phyloP scores from a whole-genome alignment of 495 filamentous ascomycete species.

The Neurospora sp. region DNA sequence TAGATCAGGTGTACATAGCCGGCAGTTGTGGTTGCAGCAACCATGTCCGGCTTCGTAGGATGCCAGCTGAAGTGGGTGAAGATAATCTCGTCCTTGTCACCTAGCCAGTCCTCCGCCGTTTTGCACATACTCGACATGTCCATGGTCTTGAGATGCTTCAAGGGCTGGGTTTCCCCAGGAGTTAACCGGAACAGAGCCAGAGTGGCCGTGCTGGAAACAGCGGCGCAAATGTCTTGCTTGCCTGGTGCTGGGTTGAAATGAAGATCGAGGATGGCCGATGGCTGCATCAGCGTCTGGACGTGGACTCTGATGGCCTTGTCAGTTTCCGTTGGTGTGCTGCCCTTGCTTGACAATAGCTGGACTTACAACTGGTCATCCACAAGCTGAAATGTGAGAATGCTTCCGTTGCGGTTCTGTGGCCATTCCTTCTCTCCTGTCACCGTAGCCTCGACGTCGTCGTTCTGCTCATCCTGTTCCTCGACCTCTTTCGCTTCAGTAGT shows the following conservation, averaged over 20 bases:
- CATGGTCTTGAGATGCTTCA: slow-evolving; percentile 24
- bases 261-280: slow-evolving; percentile 73
- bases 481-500: slow-evolving; percentile 13
- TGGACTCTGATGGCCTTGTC: slow-evolving; percentile 21
- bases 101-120: slow-evolving; percentile 2
- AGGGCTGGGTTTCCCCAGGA: slow-evolving; percentile 12
- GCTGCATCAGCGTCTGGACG: slow-evolving; percentile 42
- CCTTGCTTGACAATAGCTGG: background rate
- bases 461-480: slow-evolving; percentile 23
- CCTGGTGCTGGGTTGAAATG: slow-evolving; percentile 56
- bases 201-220: slow-evolving; percentile 62
- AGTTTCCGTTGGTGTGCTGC: slow-evolving; percentile 8
- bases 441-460: slow-evolving; percentile 4
- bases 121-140: slow-evolving; percentile 13
- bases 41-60: slow-evolving; percentile 34
- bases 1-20: slow-evolving; percentile 47
- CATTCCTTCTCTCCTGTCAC: slow-evolving; percentile 10
- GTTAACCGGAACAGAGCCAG: slow-evolving; percentile 51
- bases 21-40: slow-evolving; percentile 62
- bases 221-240: slow-evolving; percentile 46
- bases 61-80: slow-evolving; percentile 66
- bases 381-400: slow-evolving; percentile 55
- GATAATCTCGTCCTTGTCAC: slow-evolving; percentile 34
- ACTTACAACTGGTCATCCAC: slow-evolving; percentile 44
- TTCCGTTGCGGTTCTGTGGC: slow-evolving; percentile 58